These are phyloP conservation scores for Gastrodia elata DNA, from an alignment of 106 monocot species.

Conservation along the genomic window DNA sequence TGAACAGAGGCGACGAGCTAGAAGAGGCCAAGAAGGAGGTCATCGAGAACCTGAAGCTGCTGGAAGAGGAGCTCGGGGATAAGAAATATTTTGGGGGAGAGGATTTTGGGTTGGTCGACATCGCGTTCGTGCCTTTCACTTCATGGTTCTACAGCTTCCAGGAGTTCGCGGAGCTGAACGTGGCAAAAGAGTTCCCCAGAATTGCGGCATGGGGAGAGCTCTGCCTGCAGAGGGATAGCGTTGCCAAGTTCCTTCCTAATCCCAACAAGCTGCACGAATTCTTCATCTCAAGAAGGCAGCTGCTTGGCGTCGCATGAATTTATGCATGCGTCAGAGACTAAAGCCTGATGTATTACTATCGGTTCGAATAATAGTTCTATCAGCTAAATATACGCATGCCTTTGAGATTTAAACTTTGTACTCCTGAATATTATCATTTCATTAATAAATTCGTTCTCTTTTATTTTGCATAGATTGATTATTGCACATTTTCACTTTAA, in stretches of 20 bases:
- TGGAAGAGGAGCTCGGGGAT: constrained; percentile 22
- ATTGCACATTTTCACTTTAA: too few species aligned
- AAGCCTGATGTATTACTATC: too few species aligned
- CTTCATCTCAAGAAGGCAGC: constrained; percentile 9
- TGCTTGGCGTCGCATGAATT: constrained; percentile 5
- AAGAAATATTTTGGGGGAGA: constrained; percentile 12
- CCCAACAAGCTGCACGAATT: constrained; percentile 9
- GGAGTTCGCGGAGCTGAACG: constrained; percentile 10
- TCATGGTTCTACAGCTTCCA: constrained; percentile 15
- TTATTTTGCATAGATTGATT: too few species aligned
- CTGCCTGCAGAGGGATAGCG: constrained; percentile 12
- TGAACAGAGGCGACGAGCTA: background rate
- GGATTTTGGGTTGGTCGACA: constrained; percentile 18
- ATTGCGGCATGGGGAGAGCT: constrained; percentile 13
- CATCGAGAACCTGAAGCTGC: background rate
- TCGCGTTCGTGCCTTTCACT: constrained; percentile 9
- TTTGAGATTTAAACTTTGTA: too few species aligned
- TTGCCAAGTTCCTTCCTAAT: constrained; percentile 11
- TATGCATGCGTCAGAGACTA: too few species aligned
- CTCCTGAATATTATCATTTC: too few species aligned
- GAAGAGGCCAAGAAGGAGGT: constrained; percentile 12
- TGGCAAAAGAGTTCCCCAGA: constrained; percentile 18
- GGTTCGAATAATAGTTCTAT: too few species aligned
- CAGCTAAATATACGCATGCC: too few species aligned
- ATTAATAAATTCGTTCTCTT: too few species aligned